phyloP scores from a whole-genome alignment of 2,329 filamentous ascomycete species.

The Exophiala calicioides region DNA sequence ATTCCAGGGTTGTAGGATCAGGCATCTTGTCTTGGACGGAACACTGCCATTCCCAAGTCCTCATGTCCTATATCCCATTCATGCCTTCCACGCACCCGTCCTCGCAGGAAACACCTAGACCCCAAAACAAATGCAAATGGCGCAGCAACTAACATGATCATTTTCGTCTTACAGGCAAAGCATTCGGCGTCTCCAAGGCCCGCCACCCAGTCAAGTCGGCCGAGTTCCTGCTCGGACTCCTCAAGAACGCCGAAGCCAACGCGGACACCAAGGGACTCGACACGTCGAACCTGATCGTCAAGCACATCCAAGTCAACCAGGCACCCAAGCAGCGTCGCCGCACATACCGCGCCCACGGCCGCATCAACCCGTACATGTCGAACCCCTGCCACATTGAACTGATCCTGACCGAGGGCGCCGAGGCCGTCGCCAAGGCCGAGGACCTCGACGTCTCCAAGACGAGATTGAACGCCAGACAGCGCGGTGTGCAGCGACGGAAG shows the following conservation, averaged over 20 bases:
- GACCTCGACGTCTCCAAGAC: conserved; percentile 60
- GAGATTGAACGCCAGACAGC: conserved; percentile 88
- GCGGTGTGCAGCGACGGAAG: conserved; percentile 66
- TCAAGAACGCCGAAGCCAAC: conserved; percentile 97
- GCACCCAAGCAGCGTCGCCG: conserved; percentile 98
- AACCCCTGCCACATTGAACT: conserved; percentile 99
- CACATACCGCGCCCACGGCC: conserved; percentile 99
- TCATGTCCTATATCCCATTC: no score
- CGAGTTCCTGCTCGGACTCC: conserved; percentile 93
- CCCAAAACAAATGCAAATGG: conserved; percentile 14
- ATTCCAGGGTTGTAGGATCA: no score
- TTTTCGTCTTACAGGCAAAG: conserved; percentile 70
- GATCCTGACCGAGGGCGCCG: conserved; percentile 96
- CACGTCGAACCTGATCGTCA: conserved; percentile 95
- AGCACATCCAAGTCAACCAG: conserved; percentile 99
- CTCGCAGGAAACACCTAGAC: no score
- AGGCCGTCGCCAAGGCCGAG: conserved; percentile 89
- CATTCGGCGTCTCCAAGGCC: conserved; percentile 96
- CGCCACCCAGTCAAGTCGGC: conserved; percentile 99
- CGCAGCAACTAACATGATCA: no score
- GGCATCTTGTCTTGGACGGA: no score
- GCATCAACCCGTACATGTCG: conserved; percentile 99
- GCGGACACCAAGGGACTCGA: conserved; percentile 96
- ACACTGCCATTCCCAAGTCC: no score
- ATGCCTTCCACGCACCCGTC: no score